A percentile compares a stretch with the other conserved stretches of the same genome.
phyloP scores from a whole-genome alignment of 176 grass and related monocot species.

The Eleusine coracana region DNA sequence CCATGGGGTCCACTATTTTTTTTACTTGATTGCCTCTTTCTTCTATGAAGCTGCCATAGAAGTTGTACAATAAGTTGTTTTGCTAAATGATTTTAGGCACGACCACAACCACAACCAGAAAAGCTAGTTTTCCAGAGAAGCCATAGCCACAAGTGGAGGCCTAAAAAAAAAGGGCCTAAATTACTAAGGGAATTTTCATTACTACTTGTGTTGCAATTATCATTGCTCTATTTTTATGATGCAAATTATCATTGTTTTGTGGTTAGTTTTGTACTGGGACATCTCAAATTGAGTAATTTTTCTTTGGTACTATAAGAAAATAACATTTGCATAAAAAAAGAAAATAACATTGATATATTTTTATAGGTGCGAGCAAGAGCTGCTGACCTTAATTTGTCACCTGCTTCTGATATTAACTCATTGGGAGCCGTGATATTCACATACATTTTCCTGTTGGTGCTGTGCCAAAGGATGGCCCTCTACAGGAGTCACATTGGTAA shows the following conservation, averaged over 20 bases:
- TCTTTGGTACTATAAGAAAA: conserved; percentile 12
- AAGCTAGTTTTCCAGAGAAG: no score
- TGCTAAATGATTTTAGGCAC: no score
- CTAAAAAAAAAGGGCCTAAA: no score
- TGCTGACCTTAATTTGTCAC: conserved; percentile 80
- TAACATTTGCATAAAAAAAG: no score
- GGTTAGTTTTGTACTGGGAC: neutral
- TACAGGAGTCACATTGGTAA: conserved; percentile 91
- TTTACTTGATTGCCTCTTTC: no score
- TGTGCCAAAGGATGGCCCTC: conserved; percentile 99
- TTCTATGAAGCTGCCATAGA: no score
- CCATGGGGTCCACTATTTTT: no score
- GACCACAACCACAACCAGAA: no score
- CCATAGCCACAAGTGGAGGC: no score
- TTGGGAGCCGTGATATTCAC: conserved; percentile 86
- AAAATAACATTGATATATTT: conserved; percentile 33
- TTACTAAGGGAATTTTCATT: neutral
- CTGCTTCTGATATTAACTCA: conserved; percentile 64
- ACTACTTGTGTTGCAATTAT: neutral
- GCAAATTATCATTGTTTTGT: neutral
- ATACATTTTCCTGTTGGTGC: conserved; percentile 99
- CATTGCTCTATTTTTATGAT: no score
- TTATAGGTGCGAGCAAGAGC: conserved; percentile 88
- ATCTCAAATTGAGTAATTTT: conserved; percentile 9
- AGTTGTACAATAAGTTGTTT: no score